phyloP scores from a whole-genome alignment of 2,329 filamentous ascomycete species.

The Aspergillus aculeatus region DNA sequence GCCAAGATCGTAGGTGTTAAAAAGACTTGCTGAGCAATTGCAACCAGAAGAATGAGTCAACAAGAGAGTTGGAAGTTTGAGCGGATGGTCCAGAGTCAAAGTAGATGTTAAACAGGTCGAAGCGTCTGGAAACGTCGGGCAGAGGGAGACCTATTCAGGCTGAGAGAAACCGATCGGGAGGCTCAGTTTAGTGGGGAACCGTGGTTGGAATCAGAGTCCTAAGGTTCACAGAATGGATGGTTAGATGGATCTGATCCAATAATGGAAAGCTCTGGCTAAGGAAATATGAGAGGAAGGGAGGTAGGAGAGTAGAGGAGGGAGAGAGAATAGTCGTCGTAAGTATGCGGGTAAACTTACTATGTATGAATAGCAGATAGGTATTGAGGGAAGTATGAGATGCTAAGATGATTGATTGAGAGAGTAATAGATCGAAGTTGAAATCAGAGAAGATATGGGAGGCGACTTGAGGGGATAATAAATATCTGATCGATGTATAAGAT shows the following conservation, averaged over 20 bases:
- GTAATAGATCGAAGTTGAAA: neutral
- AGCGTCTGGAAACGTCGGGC: constrained; percentile 30
- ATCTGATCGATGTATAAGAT: neutral
- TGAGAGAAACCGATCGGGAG: neutral
- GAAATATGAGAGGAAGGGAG: neutral
- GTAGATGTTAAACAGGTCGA: constrained; percentile 14
- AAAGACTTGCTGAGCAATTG: neutral
- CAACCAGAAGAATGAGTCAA: constrained; percentile 1
- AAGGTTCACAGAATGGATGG: constrained; percentile 6
- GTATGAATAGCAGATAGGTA: neutral
- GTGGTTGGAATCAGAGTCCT: constrained; percentile 2
- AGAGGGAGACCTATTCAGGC: neutral
- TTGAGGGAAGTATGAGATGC: neutral
- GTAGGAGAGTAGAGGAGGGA: neutral
- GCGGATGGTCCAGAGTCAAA: constrained; percentile 12
- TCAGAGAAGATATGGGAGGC: neutral
- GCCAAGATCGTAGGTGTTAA: constrained; percentile 10
- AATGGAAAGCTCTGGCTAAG: neutral
- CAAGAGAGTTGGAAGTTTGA: neutral
- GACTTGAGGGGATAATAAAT: neutral
- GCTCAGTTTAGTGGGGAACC: constrained; percentile 6
- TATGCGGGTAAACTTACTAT: constrained; percentile 7
- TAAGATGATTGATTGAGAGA: neutral
- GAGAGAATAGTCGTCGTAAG: neutral
- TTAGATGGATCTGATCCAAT: constrained; percentile 13